Evolutionary conservation across 306 rosid genomes (phyloP).

Genomic region (Hippophae rhamnoides): DNA sequence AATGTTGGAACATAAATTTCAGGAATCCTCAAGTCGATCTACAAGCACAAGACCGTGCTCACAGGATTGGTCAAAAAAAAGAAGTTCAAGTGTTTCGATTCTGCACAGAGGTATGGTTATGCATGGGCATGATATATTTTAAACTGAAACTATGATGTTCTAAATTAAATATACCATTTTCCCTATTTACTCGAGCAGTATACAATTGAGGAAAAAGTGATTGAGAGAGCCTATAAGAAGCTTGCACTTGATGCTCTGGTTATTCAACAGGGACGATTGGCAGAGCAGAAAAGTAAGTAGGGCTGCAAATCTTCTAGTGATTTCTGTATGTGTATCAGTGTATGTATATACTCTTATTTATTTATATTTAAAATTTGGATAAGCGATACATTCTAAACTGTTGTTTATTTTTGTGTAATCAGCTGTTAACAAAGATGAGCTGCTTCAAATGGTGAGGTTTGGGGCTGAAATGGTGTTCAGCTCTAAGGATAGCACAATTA

Average conservation of each 20-base stretch:
- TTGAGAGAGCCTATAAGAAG: conserved; percentile 98
- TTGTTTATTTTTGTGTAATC: conserved; percentile 8
- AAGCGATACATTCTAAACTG: too few species aligned
- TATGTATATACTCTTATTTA: conserved; percentile 5
- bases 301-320: background rate
- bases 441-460: conserved; percentile 95
- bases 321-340: background rate
- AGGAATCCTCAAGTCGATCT: conserved; percentile 99
- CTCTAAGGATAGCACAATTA: conserved; percentile 92
- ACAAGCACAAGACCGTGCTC: conserved; percentile 99
- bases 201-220: conserved; percentile 93
- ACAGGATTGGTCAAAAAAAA: conserved; percentile 99
- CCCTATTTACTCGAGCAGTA: conserved; percentile 38
- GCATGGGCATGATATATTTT: background rate
- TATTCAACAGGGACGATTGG: conserved; percentile 95
- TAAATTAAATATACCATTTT: background rate
- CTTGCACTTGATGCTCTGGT: conserved; percentile 99
- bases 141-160: conserved; percentile 1
- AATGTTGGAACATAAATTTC: conserved; percentile 12
- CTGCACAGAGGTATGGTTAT: conserved; percentile 73
- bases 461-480: conserved; percentile 99
- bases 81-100: conserved; percentile 99
- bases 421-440: conserved; percentile 96
- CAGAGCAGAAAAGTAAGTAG: conserved; percentile 84
- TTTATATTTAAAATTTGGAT: background rate